Conservation (phyloP, 2,329 filamentous ascomycete genomes). For the Albifimbria verrucaria region DNA sequence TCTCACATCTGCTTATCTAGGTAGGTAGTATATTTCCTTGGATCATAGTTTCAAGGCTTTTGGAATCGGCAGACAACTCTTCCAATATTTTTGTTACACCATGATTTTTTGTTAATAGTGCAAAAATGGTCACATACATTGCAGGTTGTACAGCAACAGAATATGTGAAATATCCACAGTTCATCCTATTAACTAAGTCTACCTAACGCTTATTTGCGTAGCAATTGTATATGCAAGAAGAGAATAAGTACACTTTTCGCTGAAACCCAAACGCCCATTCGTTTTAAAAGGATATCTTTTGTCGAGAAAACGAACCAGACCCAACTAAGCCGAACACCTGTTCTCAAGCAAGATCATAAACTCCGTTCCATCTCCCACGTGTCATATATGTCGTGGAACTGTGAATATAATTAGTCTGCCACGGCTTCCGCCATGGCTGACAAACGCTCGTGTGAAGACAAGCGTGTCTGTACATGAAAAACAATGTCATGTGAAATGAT, state of each 20-base stretch:
- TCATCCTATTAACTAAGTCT: background rate
- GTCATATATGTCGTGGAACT: background rate
- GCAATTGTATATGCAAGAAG: background rate
- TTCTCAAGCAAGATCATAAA: background rate
- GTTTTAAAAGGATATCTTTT: background rate
- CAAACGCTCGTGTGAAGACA: background rate
- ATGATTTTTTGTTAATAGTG: too few relatives aligned
- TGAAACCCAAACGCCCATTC: background rate
- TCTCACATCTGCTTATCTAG: too few relatives aligned
- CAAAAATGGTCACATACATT: too few relatives aligned
- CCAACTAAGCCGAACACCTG: background rate
- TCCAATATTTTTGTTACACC: too few relatives aligned
- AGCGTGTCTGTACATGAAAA: background rate
- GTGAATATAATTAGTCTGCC: background rate
- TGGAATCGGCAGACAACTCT: too few relatives aligned
- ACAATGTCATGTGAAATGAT: background rate
- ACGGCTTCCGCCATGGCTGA: background rate
- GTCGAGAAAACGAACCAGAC: background rate
- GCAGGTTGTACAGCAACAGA: too few relatives aligned
- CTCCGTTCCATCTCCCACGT: background rate
- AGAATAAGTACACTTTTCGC: background rate
- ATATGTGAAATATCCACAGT: too few relatives aligned
- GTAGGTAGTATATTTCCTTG: too few relatives aligned
- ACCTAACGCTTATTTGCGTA: background rate
- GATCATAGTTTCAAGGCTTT: too few relatives aligned